Evolutionary conservation across 768 basidiomycete genomes (phyloP).

Genomic region (Lactarius tabidus): DNA sequence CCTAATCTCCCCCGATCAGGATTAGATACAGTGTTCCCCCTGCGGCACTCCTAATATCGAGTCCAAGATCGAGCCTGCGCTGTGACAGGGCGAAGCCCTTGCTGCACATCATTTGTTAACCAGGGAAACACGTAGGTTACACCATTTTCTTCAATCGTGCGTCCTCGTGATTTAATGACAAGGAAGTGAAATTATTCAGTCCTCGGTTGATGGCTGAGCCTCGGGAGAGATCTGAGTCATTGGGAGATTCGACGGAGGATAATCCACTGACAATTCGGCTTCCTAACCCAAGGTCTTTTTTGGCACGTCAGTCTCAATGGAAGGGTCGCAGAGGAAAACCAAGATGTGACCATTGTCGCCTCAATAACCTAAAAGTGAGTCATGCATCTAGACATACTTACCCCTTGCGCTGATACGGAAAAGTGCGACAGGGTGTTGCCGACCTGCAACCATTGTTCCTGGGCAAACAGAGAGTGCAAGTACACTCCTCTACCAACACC

Average conservation of each 20-base stretch:
- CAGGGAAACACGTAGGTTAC: slow-evolving; percentile 14
- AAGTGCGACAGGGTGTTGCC: slow-evolving; percentile 71
- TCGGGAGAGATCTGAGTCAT: slow-evolving; percentile 33
- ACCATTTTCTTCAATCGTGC: not conserved
- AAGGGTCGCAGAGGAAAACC: slow-evolving; percentile 72
- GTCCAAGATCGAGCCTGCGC: slow-evolving; percentile 11
- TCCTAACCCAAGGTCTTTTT: slow-evolving; percentile 62
- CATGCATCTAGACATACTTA: slow-evolving; percentile 12
- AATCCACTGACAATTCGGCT: slow-evolving; percentile 56
- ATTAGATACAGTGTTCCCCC: slow-evolving; percentile 9
- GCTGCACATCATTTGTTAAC: slow-evolving; percentile 4
- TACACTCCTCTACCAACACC: slow-evolving; percentile 74
- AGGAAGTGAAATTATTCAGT: slow-evolving; percentile 6
- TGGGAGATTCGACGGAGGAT: slow-evolving; percentile 34
- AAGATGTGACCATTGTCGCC: slow-evolving; percentile 67
- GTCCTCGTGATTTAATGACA: not conserved
- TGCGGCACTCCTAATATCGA: slow-evolving; percentile 13
- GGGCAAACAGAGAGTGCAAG: slow-evolving; percentile 59
- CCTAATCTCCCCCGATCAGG: slow-evolving; percentile 16
- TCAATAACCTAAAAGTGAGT: slow-evolving; percentile 67
- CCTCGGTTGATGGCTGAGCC: slow-evolving; percentile 21
- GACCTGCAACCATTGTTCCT: slow-evolving; percentile 67
- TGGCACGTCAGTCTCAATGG: slow-evolving; percentile 70
- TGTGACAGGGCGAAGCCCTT: slow-evolving; percentile 2
- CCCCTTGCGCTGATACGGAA: slow-evolving; percentile 18